Evolutionary conservation across 2,329 filamentous ascomycete genomes (phyloP).

Genomic region (Aspergillus sp.): DNA sequence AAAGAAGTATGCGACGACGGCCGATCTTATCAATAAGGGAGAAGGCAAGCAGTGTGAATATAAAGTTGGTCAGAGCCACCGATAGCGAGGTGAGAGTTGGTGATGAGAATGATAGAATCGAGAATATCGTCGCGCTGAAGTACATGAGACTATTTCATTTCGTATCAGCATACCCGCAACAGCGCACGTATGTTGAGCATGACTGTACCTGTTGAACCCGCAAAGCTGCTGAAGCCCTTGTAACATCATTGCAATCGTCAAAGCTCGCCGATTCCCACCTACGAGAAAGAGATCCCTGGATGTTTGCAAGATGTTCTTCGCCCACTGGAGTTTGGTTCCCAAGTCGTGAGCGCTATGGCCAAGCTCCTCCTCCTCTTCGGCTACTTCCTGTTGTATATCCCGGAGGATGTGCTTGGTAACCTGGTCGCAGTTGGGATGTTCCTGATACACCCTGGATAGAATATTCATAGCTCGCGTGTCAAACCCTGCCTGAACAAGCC

Average conservation of each 20-base stretch:
- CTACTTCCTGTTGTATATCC: conserved; percentile 71
- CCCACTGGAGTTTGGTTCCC: conserved; percentile 20
- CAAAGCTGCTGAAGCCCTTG: conserved; percentile 87
- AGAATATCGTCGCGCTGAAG: conserved; percentile 80
- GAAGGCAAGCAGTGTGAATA: conserved; percentile 74
- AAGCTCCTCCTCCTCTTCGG: conserved; percentile 61
- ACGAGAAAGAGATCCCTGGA: conserved; percentile 32
- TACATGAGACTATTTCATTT: conserved; percentile 75
- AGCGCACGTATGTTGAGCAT: no score
- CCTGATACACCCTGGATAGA: conserved; percentile 63
- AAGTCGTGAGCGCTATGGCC: conserved; percentile 18
- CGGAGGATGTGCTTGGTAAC: conserved; percentile 62
- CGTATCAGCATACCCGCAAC: no score
- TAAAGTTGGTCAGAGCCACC: conserved; percentile 79
- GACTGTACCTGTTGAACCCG: conserved; percentile 59
- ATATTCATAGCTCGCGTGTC: conserved; percentile 63
- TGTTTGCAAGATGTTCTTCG: conserved; percentile 25
- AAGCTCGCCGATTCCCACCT: conserved; percentile 61
- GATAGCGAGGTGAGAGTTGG: conserved; percentile 78
- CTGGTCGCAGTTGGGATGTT: conserved; percentile 40
- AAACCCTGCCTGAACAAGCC: conserved; percentile 71
- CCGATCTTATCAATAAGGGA: conserved; percentile 77
- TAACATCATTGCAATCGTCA: conserved; percentile 81
- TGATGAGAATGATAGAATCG: conserved; percentile 71
- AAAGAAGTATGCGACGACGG: conserved; percentile 74